These are phyloP conservation scores for Geotrichum bryndzae DNA, from an alignment of 1,139 yeast genomes.

Conservation along the genomic window DNA sequence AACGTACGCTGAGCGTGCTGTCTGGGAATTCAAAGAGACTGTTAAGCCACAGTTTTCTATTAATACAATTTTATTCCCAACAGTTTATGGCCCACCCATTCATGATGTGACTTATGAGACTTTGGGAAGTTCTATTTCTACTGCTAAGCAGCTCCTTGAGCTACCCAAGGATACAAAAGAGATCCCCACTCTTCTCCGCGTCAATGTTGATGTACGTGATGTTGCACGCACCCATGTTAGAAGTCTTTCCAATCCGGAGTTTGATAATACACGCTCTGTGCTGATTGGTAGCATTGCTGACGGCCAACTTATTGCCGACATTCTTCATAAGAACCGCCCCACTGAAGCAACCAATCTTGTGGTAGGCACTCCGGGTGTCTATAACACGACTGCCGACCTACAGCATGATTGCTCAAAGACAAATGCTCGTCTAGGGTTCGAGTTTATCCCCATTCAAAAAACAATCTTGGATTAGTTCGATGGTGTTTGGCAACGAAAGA, in stretches of 20 bases:
- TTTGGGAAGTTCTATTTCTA: constrained; percentile 17
- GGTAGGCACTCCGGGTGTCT: constrained; percentile 2
- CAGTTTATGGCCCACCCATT: constrained; percentile 44
- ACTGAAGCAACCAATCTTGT: not conserved
- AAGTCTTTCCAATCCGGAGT: constrained; percentile 22
- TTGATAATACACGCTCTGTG: constrained; percentile 8
- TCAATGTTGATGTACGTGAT: constrained; percentile 14
- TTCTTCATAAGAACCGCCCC: too few relatives aligned
- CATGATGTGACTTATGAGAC: too few relatives aligned
- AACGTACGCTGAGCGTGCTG: constrained; percentile 38
- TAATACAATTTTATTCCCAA: constrained; percentile 42
- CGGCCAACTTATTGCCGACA: too few relatives aligned
- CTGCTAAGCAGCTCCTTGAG: not conserved
- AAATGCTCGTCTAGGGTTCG: too few relatives aligned
- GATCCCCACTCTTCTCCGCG: not conserved
- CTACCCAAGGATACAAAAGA: not conserved
- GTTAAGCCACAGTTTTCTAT: constrained; percentile 37
- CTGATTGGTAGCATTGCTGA: too few relatives aligned
- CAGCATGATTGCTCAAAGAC: not conserved
- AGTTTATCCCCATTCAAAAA: too few relatives aligned
- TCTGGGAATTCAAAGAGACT: constrained; percentile 40
- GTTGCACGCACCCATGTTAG: constrained; percentile 10
- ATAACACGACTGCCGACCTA: not conserved
- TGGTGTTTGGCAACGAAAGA: too few relatives aligned
- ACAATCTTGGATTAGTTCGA: not conserved